Percentiles rank a stretch among this genome's conserved stretches.
Evolutionary conservation across 352 stramenopile species (phyloP).

Genomic region (Peronospora farinosa): DNA sequence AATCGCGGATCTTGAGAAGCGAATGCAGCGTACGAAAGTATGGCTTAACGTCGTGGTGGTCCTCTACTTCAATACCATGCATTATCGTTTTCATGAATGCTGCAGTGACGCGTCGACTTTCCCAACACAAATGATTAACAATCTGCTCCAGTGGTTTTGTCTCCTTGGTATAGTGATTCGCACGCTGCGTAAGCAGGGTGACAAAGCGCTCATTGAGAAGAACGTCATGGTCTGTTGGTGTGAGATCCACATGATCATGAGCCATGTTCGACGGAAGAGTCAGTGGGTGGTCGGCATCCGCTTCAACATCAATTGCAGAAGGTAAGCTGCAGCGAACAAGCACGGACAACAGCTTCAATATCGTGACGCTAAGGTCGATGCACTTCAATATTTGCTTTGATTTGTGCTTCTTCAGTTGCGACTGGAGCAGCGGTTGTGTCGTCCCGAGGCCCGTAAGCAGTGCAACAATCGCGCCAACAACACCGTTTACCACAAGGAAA

Average conservation of each 20-base stretch:
- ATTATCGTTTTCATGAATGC: constrained; percentile 62
- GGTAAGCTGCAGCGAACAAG: constrained; percentile 64
- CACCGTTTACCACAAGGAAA: constrained; percentile 78
- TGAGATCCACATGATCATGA: constrained; percentile 64
- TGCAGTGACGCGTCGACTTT: constrained; percentile 52
- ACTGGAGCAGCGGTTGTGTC: constrained; percentile 55
- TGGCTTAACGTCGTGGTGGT: constrained; percentile 84
- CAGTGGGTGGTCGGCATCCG: constrained; percentile 22
- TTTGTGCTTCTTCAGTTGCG: constrained; percentile 66
- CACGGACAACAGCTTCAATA: constrained; percentile 70
- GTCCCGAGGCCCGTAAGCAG: constrained; percentile 53
- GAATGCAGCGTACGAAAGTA: constrained; percentile 84
- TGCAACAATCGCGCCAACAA: constrained; percentile 66
- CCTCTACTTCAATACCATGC: constrained; percentile 66
- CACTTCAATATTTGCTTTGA: constrained; percentile 67
- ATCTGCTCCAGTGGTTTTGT: constrained; percentile 78
- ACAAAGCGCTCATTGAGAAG: constrained; percentile 72
- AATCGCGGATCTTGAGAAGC: constrained; percentile 74
- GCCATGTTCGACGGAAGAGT: constrained; percentile 56
- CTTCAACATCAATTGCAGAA: constrained; percentile 57
- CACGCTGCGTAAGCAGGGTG: constrained; percentile 65
- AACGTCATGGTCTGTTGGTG: constrained; percentile 50
- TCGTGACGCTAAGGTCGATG: constrained; percentile 61
- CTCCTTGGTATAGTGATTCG: constrained; percentile 68
- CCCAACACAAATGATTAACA: constrained; percentile 71